phyloP scores from a whole-genome alignment of 1,139 yeast species.

The Yamadazyma jaroonii region DNA sequence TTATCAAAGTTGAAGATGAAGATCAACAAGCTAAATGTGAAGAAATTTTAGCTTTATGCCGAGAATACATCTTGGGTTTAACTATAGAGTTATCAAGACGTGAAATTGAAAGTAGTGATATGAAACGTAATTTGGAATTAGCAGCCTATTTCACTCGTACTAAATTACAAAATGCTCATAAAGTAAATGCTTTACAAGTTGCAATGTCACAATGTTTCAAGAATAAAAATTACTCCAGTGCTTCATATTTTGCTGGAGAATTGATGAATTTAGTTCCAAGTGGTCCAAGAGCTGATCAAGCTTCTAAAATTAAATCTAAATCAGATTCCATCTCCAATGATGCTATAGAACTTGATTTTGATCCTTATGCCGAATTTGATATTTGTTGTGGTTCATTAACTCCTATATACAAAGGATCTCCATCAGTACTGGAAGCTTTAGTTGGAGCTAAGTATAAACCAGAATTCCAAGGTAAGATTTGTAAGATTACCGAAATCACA shows the following conservation, averaged over 20 bases:
- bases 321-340: conserved; percentile 82
- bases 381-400: conserved; percentile 85
- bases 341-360: conserved; percentile 87
- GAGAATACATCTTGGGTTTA: conserved; percentile 88
- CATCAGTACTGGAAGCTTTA: conserved; percentile 73
- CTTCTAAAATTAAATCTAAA: conserved; percentile 72
- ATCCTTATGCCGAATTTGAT: conserved; percentile 86
- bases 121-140: conserved; percentile 84
- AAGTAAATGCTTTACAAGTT: conserved; percentile 84
- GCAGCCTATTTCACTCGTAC: conserved; percentile 95
- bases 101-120: conserved; percentile 62
- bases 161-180: conserved; percentile 77
- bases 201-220: conserved; percentile 94
- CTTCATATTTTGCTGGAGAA: conserved; percentile 86
- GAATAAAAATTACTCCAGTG: conserved; percentile 82
- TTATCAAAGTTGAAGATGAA: conserved; percentile 67
- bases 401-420: conserved; percentile 81
- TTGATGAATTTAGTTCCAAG: conserved; percentile 63
- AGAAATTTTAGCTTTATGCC: conserved; percentile 70
- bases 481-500: conserved; percentile 74
- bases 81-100: conserved; percentile 90
- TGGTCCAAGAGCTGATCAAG: conserved; percentile 88
- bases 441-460: conserved; percentile 87
- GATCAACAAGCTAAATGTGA: conserved; percentile 76
- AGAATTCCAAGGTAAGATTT: conserved; percentile 72